Base-by-base conservation (phyloP, 2,329 filamentous ascomycete genomes). In the Colletotrichum gloeosporioides region DNA sequence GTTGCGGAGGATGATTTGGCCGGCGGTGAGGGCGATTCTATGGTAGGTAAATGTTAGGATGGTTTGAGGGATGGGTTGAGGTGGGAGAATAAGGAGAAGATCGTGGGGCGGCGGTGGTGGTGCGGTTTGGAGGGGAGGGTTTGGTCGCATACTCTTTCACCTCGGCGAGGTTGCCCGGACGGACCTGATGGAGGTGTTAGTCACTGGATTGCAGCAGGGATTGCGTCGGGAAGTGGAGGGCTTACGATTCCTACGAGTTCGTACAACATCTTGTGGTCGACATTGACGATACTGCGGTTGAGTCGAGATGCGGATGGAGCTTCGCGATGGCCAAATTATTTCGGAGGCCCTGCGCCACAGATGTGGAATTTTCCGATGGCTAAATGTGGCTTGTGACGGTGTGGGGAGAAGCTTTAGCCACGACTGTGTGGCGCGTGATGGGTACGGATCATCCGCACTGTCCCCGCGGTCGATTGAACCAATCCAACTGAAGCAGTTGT, bases 231-330 rank as follows among this genome's bases (percentile, higher is more conserved):
- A 66, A 39, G 57, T 7, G 9, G n/a, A 6, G n/a, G 13, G 88
- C 94, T 82, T 88, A 98, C 97, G 87, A 98, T 94, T 85, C 95
- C 97, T 86, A 99, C 97, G 83, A 99, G 89, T 89, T 99, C 97
- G 90, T 99, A 99, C 88, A 99, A 89, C 97, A 99, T 98, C 79
- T 85, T 90, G 83, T 80, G 78, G 81, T 80, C 80, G 80, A 80
- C 82, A 83, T 86, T 77, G 78, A 77, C 73, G 77, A 69, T 59
- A 49, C 63, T 62, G 27, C 22, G 39, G 25, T 70, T 74, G 75
- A 22, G 34, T 61, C 64, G 27, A 36, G 12, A 29, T 13, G 57
- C n/a, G 53, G 66, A 39, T n/a, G 57, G 70, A 76, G 64, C 64
- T 73, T 63, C 44, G 64, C 70, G 70, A 73, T 61, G 8, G 31